Base-by-base conservation (phyloP, 2,329 filamentous ascomycete genomes). In the Fusarium robinianum region DNA sequence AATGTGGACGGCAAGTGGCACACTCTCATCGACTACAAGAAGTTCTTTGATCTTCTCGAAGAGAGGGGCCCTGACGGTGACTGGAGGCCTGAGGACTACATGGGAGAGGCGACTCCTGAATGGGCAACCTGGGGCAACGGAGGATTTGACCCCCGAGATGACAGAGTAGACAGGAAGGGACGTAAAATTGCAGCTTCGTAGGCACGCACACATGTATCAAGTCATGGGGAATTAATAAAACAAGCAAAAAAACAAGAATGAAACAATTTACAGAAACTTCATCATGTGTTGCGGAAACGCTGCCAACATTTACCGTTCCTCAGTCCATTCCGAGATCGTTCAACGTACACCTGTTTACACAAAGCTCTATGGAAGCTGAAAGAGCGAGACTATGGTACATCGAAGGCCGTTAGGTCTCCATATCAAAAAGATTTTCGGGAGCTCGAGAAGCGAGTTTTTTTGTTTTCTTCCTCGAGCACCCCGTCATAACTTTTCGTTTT, bases 111-210 rank as follows among this genome's bases (percentile, higher is more conserved):
- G 56, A 97, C 90, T 24, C 88, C 90, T 1, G 90, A 96, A 64
- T 97, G 92, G 94, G 92, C 92, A 8, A 82, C 86, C 12, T 97
- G 90, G 90, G 94, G 92, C 0, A 88, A 91, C 55, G 92, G 92
- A 2, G 94, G 92, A 0, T 97, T 97, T 66, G 90, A 97, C 71
- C 92, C 92, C 1, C 78, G 88, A 34, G 94, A 97, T 69, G 81
- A 87, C 67, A 79, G 92, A 52, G 90, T 96, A 7, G 88, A 92
- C 67, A 80, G 86, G 57, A 96, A 96, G 71, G 90, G 91, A 2
- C 83, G 84, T 60, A 81, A 80, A 54, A 79, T 81, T 49, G 77
- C 75, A 51, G 44, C 55, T 12, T 58, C 40, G 32, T 60, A 52
- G 49, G 21, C n/a, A n/a, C n/a, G n/a, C n/a, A n/a, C n/a, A n/a